Percentiles rank a stretch among this genome's conserved stretches.
Conservation (phyloP, 768 basidiomycete genomes). For the Mycena rebaudengoi region DNA sequence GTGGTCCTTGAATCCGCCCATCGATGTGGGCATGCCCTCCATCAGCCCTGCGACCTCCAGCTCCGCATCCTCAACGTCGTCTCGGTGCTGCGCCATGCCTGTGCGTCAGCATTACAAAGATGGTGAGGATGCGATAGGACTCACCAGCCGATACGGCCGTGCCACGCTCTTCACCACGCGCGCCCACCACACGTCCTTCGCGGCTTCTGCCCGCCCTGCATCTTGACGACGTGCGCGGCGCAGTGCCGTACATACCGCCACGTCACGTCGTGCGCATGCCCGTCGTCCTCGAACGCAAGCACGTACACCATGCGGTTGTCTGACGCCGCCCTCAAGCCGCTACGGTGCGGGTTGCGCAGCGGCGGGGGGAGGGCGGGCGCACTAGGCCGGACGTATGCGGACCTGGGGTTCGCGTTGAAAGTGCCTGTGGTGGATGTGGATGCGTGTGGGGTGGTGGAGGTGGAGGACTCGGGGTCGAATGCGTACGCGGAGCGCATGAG, state of each 20-base stretch:
- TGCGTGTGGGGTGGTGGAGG: constrained; percentile 18
- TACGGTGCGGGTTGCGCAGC: constrained; percentile 34
- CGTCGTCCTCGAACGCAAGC: constrained; percentile 93
- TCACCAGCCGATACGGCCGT: constrained; percentile 85
- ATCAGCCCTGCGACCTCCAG: constrained; percentile 76
- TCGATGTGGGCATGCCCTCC: constrained; percentile 92
- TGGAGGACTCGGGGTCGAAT: constrained; percentile 67
- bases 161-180: constrained; percentile 66
- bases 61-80: constrained; percentile 93
- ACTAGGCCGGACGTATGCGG: constrained; percentile 18
- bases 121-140: no score
- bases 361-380: constrained; percentile 6
- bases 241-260: constrained; percentile 86
- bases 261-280: constrained; percentile 91
- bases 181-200: constrained; percentile 88
- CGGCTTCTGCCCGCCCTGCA: constrained; percentile 63
- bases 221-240: constrained; percentile 80
- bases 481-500: no score
- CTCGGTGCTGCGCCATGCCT: constrained; percentile 71
- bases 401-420: constrained; percentile 6
- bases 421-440: not conserved
- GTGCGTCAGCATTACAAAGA: constrained; percentile 28
- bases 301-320: constrained; percentile 95
- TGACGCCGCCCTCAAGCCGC: no score
- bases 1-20: constrained; percentile 95